Conservation (phyloP, 768 basidiomycete species). For the Cyclocybe aegerita region DNA sequence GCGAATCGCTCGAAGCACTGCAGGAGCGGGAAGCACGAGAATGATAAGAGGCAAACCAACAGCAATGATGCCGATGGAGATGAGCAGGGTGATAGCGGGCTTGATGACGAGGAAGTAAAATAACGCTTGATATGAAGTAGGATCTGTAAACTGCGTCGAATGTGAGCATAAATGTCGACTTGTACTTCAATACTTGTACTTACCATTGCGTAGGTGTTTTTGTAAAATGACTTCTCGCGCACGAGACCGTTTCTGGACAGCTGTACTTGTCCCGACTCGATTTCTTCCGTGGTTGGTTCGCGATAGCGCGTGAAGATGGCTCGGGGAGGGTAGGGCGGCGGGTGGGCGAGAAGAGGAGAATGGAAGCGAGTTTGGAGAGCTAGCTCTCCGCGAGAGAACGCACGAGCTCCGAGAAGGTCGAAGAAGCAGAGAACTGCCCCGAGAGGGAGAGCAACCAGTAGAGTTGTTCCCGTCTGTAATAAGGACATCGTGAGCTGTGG, state of each 20-base stretch:
- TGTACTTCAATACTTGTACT: conserved; percentile 19
- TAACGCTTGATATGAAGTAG: conserved; percentile 80
- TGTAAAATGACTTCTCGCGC: conserved; percentile 74
- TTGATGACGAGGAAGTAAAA: conserved; percentile 91
- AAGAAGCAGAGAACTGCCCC: conserved; percentile 79
- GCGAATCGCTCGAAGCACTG: conserved; percentile 62
- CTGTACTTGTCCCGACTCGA: conserved; percentile 41
- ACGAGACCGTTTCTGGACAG: conserved; percentile 27
- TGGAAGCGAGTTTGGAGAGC: conserved; percentile 71
- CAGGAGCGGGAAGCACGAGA: conserved; percentile 67
- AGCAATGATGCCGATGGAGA: conserved; percentile 54
- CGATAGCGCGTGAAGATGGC: conserved; percentile 75
- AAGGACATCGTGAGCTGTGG: background rate
- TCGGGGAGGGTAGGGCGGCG: conserved; percentile 61
- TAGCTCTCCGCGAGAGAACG: conserved; percentile 73
- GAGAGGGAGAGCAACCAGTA: conserved; percentile 76
- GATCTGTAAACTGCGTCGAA: conserved; percentile 64
- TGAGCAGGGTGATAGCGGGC: conserved; percentile 71
- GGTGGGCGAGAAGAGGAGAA: conserved; percentile 55
- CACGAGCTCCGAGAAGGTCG: conserved; percentile 70
- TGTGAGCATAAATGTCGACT: conserved; percentile 3
- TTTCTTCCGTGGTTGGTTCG: conserved; percentile 44
- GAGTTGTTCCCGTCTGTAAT: conserved; percentile 69
- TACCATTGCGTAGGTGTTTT: conserved; percentile 81
- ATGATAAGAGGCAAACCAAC: conserved; percentile 57